A percentile compares a stretch with the other conserved stretches of the same genome.
Conservation (phyloP, 2,329 filamentous ascomycete genomes). For the Penicillium glabrum region DNA sequence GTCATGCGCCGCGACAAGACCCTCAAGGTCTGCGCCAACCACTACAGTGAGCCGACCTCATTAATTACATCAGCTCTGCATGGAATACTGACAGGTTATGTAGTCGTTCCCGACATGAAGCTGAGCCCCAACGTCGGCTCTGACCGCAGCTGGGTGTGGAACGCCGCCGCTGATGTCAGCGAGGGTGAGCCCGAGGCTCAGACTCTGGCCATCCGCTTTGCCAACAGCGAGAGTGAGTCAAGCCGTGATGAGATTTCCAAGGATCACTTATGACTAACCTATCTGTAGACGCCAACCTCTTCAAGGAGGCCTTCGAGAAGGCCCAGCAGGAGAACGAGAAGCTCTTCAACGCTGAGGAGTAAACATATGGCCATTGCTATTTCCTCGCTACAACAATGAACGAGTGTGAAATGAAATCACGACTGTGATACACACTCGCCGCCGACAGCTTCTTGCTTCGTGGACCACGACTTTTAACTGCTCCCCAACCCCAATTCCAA, state of each 20-base stretch:
- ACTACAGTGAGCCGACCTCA: constrained; percentile 74
- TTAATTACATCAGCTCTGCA: not conserved
- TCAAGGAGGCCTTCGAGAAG: constrained; percentile 97
- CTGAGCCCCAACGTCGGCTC: constrained; percentile 96
- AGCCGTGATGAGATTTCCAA: not conserved
- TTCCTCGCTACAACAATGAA: constrained; percentile 1
- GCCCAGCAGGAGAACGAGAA: constrained; percentile 94
- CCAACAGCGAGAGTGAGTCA: constrained; percentile 89
- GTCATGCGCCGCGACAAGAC: constrained; percentile 99
- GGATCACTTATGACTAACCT: constrained; percentile 15
- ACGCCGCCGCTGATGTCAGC: constrained; percentile 93
- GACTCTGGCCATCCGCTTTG: constrained; percentile 95
- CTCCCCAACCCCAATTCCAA: constrained; percentile 8
- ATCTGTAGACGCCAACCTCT: constrained; percentile 79
- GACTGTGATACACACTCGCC: constrained; percentile 7
- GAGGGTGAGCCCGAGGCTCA: constrained; percentile 96
- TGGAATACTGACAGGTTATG: constrained; percentile 4
- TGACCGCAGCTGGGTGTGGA: constrained; percentile 99
- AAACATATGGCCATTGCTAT: constrained; percentile 13
- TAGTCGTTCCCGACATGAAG: constrained; percentile 98
- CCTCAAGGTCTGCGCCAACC: constrained; percentile 99
- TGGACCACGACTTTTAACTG: constrained; percentile 11
- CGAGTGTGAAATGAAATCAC: not conserved
- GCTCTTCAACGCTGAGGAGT: constrained; percentile 63
- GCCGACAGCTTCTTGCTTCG: constrained; percentile 11